A percentile compares a stretch with the other conserved stretches of the same genome.
These are phyloP conservation scores for Dorcoceras hygrometricum DNA, from an alignment of 257 asterid genomes.

Conservation along the genomic window DNA sequence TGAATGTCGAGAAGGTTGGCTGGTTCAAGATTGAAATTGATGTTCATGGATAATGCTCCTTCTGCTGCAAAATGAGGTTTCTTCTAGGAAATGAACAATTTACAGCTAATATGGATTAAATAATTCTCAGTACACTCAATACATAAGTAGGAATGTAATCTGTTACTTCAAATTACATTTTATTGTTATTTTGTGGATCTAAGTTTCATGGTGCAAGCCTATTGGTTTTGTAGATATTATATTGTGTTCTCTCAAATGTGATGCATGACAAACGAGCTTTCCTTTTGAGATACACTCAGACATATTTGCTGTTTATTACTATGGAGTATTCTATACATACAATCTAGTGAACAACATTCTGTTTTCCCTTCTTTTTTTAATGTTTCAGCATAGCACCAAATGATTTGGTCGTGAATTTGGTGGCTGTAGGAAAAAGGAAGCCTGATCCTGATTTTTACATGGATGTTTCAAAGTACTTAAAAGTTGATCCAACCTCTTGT, in stretches of 20 bases:
- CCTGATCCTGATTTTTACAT: constrained; percentile 74
- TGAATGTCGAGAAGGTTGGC: constrained; percentile 14
- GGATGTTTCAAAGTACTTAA: constrained; percentile 62
- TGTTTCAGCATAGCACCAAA: constrained; percentile 4
- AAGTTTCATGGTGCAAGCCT: not conserved
- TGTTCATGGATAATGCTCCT: constrained; percentile 3
- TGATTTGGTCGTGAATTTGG: constrained; percentile 21
- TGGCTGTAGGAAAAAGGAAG: constrained; percentile 74
- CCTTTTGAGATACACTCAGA: constrained; percentile 2
- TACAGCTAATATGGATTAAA: not conserved
- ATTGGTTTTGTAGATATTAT: not conserved
- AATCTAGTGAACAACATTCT: constrained; percentile 2
- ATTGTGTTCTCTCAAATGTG: constrained; percentile 1
- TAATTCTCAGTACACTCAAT: constrained; percentile 1
- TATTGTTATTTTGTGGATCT: not conserved
- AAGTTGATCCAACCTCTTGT: constrained; percentile 61
- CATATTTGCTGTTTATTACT: not conserved
- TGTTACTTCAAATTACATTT: not conserved
- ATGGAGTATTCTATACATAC: not conserved
- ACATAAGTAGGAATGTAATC: not conserved
- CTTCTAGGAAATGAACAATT: not conserved
- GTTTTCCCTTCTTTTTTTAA: constrained; percentile 1
- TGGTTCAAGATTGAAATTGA: not conserved
- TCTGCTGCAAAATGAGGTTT: not conserved
- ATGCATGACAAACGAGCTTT: not conserved